These are phyloP conservation scores for Pleomassaria siparia DNA, from an alignment of 2,329 filamentous ascomycete species.

Conservation along the genomic window DNA sequence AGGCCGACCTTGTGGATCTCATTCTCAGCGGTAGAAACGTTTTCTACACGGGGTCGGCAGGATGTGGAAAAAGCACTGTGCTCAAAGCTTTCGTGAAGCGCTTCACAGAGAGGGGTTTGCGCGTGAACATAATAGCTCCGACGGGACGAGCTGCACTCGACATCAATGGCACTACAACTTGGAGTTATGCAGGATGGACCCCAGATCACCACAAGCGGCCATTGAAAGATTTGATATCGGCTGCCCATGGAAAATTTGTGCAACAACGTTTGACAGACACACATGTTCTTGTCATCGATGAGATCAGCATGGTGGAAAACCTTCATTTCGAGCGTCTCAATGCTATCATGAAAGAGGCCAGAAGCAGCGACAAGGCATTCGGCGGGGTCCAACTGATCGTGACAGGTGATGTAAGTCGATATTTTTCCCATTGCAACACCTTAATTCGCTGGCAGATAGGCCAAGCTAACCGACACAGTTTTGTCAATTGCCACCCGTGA, in stretches of 20 bases:
- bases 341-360: slow-evolving; percentile 47
- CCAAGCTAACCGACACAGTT: no score
- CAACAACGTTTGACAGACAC: slow-evolving; percentile 46
- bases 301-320: slow-evolving; percentile 67
- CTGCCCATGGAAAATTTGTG: slow-evolving; percentile 38
- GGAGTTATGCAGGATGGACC: slow-evolving; percentile 60
- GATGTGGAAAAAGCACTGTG: slow-evolving; percentile 61
- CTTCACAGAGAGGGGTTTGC: slow-evolving; percentile 38
- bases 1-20: slow-evolving; percentile 53
- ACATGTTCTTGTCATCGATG: slow-evolving; percentile 64
- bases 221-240: slow-evolving; percentile 38
- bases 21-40: slow-evolving; percentile 58
- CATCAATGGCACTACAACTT: slow-evolving; percentile 59
- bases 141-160: slow-evolving; percentile 62
- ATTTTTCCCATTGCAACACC: no score
- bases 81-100: slow-evolving; percentile 51
- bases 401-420: slow-evolving; percentile 62
- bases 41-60: slow-evolving; percentile 66
- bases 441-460: no score
- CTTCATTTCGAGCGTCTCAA: slow-evolving; percentile 55
- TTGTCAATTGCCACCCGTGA: slow-evolving; percentile 56
- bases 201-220: slow-evolving; percentile 49
- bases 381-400: slow-evolving; percentile 59
- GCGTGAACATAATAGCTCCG: slow-evolving; percentile 58
- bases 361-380: slow-evolving; percentile 33